Evolutionary conservation across 2,329 filamentous ascomycete species (phyloP).

Genomic region (Diaporthe australafricana): DNA sequence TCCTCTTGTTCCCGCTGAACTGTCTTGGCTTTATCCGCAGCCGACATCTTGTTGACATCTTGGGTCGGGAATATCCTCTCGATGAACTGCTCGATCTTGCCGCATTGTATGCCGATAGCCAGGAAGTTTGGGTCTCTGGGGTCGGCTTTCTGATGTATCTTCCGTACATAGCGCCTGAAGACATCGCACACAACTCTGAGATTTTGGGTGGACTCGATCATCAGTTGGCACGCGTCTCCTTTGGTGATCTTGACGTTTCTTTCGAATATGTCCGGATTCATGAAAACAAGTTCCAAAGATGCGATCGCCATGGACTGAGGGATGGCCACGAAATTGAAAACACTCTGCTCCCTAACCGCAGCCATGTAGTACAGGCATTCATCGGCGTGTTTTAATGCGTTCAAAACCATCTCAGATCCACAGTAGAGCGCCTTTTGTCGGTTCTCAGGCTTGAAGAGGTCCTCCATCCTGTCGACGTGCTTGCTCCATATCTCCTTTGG

Average conservation of each 20-base stretch:
- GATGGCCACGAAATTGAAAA: constrained; percentile 99
- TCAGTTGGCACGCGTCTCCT: constrained; percentile 89
- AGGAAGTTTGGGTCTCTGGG: constrained; percentile 93
- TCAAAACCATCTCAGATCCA: constrained; percentile 93
- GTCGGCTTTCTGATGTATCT: constrained; percentile 94
- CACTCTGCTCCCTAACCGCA: constrained; percentile 92
- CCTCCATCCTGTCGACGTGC: constrained; percentile 89
- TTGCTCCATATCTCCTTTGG: constrained; percentile 97
- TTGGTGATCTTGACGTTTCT: constrained; percentile 96
- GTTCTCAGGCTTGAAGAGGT: constrained; percentile 87
- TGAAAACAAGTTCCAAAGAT: constrained; percentile 91
- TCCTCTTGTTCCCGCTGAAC: constrained; percentile 49
- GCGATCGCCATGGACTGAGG: constrained; percentile 98
- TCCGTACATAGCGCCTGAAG: constrained; percentile 81
- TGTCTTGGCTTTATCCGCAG: constrained; percentile 51
- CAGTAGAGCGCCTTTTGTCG: constrained; percentile 83
- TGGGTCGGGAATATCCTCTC: constrained; percentile 92
- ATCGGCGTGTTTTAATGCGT: constrained; percentile 86
- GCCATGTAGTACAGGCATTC: constrained; percentile 99
- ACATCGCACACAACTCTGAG: constrained; percentile 82
- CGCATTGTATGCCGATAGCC: constrained; percentile 90
- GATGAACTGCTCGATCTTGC: constrained; percentile 94
- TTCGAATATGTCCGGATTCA: constrained; percentile 87
- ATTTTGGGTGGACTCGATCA: constrained; percentile 94
- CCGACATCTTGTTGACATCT: constrained; percentile 70